Evolutionary conservation across 2,329 filamentous ascomycete species (phyloP).

Genomic region (Stylonectria norvegica): DNA sequence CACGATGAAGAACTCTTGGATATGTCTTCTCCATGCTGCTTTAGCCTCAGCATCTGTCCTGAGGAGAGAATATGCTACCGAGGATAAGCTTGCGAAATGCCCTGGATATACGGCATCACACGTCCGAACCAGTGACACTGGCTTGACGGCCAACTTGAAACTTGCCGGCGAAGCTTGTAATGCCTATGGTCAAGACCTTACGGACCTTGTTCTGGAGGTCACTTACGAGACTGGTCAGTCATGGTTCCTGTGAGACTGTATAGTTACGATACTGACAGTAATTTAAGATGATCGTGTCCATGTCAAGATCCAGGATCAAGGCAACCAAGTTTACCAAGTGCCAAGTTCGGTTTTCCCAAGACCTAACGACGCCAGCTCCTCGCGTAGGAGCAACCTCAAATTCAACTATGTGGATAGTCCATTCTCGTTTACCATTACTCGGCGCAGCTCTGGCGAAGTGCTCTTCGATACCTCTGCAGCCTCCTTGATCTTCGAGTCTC

Average conservation of each 20-base stretch:
- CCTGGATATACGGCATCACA: constrained; percentile 67
- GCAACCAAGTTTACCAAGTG: constrained; percentile 70
- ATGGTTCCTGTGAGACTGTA: neutral
- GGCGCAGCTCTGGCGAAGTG: constrained; percentile 40
- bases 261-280: neutral
- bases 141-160: constrained; percentile 65
- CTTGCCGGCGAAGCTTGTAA: constrained; percentile 72
- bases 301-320: constrained; percentile 67
- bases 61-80: neutral
- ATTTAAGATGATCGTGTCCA: constrained; percentile 60
- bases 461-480: constrained; percentile 69
- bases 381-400: constrained; percentile 42
- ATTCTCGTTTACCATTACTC: constrained; percentile 63
- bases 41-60: neutral
- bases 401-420: constrained; percentile 47
- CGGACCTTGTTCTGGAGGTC: constrained; percentile 62
- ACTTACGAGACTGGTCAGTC: constrained; percentile 32
- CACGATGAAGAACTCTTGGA: too few species aligned
- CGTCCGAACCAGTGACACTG: constrained; percentile 48
- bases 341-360: constrained; percentile 66
- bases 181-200: constrained; percentile 72
- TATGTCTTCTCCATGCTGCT: too few species aligned
- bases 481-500: constrained; percentile 69
- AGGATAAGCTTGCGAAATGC: constrained; percentile 37
- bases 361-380: constrained; percentile 25